Evolutionary conservation across 2,329 filamentous ascomycete genomes (phyloP), one percentile per base, ranked within the genome.

Genomic region (Didymellaceae sp.): DNA sequence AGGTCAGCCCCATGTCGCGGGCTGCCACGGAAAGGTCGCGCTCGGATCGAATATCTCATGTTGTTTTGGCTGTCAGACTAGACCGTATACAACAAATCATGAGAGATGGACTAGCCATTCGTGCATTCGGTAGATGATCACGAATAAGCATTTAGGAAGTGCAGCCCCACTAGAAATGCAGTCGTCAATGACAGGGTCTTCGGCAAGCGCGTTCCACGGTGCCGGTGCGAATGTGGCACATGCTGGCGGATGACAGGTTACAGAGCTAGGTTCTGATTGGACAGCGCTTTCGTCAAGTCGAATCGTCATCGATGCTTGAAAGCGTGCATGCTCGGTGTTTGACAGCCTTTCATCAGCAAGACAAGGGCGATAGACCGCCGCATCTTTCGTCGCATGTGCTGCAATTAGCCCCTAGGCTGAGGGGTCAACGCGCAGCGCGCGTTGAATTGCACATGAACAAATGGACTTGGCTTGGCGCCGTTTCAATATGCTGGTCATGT

Each of bases 181-280:
- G 45, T 53, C 50, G 50, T 53, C 50, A 53, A 51, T 40, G 44
- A 48, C 43, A 48, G 39, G 39, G 50, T 53, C 40, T 28, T 47
- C 44, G 38, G 50, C 38, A 47, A 28, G 22, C 17, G 44, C 39
- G 24, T 45, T 30, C 44, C 40, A 48, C 33, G 33, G 31, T 31
- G 30, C 35, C 34, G 40, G 40, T 37, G 50, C 50, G 30, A 44
- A 30, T n/a, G 45, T 52, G 45, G 39, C 43, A 52, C 52, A 44
- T 43, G 44, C 39, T 47, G 33, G 48, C 40, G 37, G 44, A 45
- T 57, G 52, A 55, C 47, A 55, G 44, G 28, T 52, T 17, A 21
- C 26, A 28, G 18, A 25, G 31, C 44, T 31, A 30, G 16, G 18
- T 37, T 25, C 20, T 46, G 31, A 49, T 53, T 53, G 50, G 50